These are phyloP conservation scores for Colletotrichum sp. DNA, from an alignment of 2,329 filamentous ascomycete genomes.

Conservation along the genomic window DNA sequence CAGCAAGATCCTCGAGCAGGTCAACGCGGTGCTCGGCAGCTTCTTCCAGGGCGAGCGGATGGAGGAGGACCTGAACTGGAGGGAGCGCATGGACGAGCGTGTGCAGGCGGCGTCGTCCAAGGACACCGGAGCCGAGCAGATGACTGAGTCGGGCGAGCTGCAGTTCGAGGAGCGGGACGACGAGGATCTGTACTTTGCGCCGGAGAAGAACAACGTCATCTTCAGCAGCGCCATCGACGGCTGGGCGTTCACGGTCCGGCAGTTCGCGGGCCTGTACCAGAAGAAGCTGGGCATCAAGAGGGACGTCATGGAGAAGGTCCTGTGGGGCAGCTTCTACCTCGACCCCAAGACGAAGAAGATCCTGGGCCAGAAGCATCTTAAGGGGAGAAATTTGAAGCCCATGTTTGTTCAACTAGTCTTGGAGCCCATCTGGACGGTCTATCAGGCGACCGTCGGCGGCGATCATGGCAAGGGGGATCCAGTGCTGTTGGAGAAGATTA, in stretches of 20 bases:
- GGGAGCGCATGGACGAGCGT: conserved; percentile 88
- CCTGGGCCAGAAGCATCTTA: conserved; percentile 87
- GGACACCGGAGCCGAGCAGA: conserved; percentile 38
- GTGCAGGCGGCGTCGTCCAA: conserved; percentile 61
- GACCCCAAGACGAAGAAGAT: conserved; percentile 98
- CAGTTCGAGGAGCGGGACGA: conserved; percentile 92
- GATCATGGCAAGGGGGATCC: conserved; percentile 85
- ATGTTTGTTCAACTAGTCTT: conserved; percentile 98
- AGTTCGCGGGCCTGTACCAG: conserved; percentile 93
- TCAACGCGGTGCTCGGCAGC: conserved; percentile 95
- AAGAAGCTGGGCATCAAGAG: conserved; percentile 97
- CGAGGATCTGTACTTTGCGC: conserved; percentile 96
- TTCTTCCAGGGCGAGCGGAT: conserved; percentile 98
- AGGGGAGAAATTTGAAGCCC: conserved; percentile 88
- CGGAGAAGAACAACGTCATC: conserved; percentile 98
- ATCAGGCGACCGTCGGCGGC: conserved; percentile 85
- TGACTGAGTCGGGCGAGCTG: conserved; percentile 61
- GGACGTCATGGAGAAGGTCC: conserved; percentile 84
- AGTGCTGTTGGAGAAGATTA: conserved; percentile 87
- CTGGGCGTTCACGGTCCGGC: conserved; percentile 97
- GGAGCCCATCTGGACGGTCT: conserved; percentile 95
- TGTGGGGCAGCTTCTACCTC: conserved; percentile 97
- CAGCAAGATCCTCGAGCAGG: conserved; percentile 88
- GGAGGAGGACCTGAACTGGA: conserved; percentile 97
- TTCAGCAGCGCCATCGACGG: conserved; percentile 97